Evolutionary conservation across 441 rosid genomes (phyloP), one percentile per base, ranked within the genome.

Genomic region (Flueggea neowawraea): DNA sequence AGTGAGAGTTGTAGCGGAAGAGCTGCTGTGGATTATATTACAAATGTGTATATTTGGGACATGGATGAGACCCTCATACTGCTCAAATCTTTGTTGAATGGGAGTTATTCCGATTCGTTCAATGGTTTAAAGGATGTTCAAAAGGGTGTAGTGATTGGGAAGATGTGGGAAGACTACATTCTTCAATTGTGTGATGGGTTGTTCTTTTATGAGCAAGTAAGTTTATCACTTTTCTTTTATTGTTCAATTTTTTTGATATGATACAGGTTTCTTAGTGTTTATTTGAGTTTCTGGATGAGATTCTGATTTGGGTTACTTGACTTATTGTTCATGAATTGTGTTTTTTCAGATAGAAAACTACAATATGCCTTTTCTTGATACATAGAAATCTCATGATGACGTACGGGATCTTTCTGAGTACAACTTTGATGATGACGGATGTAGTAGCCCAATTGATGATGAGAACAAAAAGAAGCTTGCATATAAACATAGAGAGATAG

Each of bases 41-140:
- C 73, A 59, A 78, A 80, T 69, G 93, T 89, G 11, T 88, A 83
- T 65, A 62, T 89, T 49, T 92, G 98, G 98, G 96, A 89, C 75
- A 86, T 88, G 95, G 96, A 92, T 64, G 98, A 89, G 80, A 92
- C 98, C 58, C 98, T 92, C 44, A 86, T 92, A 73, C 77, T 92
- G 68, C 90, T 92, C 36, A 88, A 89, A 83, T 88, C 96, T 71
- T 77, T 92, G 73, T 61, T 92, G 63, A 82, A 80, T 59, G 88
- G 91, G 49, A 77, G 80, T 10, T 92, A 86, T 52, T 88, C 96
- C 0, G 72, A 81, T 73, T 73, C 77, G 10, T 86, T 78, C 70
- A 61, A 58, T 53, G 88, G 91, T 17, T 62, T 59, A 47, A 92
- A 92, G 73, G 95, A 92, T 77, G 80, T 60, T 16, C 63, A 82